phyloP scores from a whole-genome alignment of 306 rosid genomes.

The Dalbergia oliveri region DNA sequence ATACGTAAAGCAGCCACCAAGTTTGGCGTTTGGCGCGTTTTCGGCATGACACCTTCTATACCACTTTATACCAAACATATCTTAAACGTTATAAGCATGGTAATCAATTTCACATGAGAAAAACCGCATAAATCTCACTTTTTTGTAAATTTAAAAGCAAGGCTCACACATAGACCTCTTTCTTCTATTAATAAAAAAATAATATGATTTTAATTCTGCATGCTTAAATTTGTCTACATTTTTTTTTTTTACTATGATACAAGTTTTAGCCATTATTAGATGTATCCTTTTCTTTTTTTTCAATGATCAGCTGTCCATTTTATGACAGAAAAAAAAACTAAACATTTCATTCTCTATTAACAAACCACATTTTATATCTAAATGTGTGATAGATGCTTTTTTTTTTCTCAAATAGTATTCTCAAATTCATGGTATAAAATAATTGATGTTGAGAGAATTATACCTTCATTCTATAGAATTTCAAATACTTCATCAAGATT shows the following conservation, averaged over 20 bases:
- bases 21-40: background rate
- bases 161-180: background rate
- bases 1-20: background rate
- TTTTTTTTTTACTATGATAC: background rate
- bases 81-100: background rate
- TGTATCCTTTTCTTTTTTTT: background rate
- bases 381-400: too few species aligned
- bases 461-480: too few species aligned
- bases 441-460: too few species aligned
- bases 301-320: too few species aligned
- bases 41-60: background rate
- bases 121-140: background rate
- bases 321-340: too few species aligned
- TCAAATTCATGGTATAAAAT: too few species aligned
- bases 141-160: background rate
- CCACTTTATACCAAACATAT: slow-evolving; percentile 19
- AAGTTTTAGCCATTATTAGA: background rate
- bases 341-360: too few species aligned
- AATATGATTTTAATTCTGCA: background rate
- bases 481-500: too few species aligned
- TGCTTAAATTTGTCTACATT: background rate
- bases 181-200: background rate
- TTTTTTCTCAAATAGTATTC: too few species aligned
- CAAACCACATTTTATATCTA: too few species aligned
- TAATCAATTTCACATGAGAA: background rate